Conservation (phyloP, 805 yeast species). For the Candida cerambycidarum region DNA sequence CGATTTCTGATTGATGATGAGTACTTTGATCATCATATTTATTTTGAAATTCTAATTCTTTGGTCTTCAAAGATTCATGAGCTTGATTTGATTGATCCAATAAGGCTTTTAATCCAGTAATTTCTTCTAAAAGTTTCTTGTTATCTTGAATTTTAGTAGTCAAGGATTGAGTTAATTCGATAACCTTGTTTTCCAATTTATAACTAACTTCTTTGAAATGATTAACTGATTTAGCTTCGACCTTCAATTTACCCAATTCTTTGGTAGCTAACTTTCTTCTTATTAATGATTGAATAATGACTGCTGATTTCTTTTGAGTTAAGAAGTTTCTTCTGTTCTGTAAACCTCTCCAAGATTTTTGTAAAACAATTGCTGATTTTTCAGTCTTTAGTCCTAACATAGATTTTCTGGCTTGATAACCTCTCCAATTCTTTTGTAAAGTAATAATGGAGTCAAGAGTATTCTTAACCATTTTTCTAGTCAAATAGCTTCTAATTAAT, state of each 20-base stretch:
- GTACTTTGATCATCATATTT: slow-evolving; percentile 44
- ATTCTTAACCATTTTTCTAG: slow-evolving; percentile 38
- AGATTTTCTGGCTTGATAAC: slow-evolving; percentile 53
- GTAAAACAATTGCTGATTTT: slow-evolving; percentile 69
- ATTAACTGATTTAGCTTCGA: slow-evolving; percentile 90
- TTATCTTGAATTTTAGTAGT: slow-evolving; percentile 81
- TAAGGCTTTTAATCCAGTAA: slow-evolving; percentile 44
- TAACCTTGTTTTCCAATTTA: slow-evolving; percentile 94
- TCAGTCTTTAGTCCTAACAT: slow-evolving; percentile 50
- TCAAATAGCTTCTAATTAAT: slow-evolving; percentile 52
- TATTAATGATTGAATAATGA: slow-evolving; percentile 71
- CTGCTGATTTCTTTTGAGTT: slow-evolving; percentile 52
- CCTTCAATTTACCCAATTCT: slow-evolving; percentile 62
- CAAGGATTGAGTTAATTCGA: slow-evolving; percentile 84
- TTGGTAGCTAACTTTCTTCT: slow-evolving; percentile 74
- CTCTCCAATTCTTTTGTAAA: slow-evolving; percentile 51
- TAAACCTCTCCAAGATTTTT: slow-evolving; percentile 70
- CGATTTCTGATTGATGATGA: slow-evolving; percentile 50
- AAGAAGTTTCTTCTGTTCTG: slow-evolving; percentile 55
- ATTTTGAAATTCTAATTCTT: slow-evolving; percentile 54
- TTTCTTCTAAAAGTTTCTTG: slow-evolving; percentile 63
- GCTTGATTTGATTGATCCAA: slow-evolving; percentile 55
- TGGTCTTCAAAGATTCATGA: slow-evolving; percentile 53
- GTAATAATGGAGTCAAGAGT: slow-evolving; percentile 39
- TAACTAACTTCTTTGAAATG: slow-evolving; percentile 90